Conservation (phyloP, 371 early-diverging fungal genomes). For the Lichtheimia hyalospora region DNA sequence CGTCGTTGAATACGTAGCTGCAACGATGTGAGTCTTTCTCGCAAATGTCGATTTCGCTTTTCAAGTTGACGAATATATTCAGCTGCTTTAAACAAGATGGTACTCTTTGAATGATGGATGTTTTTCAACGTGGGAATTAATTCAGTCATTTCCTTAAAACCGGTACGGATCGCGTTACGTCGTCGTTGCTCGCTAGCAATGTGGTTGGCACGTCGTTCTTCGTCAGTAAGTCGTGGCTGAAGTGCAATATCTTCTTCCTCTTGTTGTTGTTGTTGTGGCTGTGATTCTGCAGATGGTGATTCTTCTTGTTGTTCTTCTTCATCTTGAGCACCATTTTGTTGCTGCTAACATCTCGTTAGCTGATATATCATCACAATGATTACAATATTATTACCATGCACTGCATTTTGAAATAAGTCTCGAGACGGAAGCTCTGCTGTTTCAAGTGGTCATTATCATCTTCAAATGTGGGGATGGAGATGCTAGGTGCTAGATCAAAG, state of each 20-base stretch:
- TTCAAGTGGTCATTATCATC: neutral
- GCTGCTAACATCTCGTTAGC: too few relatives aligned
- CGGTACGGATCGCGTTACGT: constrained; percentile 79
- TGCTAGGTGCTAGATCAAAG: neutral
- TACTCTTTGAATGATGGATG: constrained; percentile 55
- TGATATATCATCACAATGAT: neutral
- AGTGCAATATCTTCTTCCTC: neutral
- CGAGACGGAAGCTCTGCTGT: neutral
- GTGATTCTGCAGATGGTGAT: neutral
- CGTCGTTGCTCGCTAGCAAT: constrained; percentile 91
- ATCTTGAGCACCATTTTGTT: too few relatives aligned
- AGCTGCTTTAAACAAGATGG: constrained; percentile 57
- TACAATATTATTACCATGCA: neutral
- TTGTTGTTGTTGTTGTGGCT: neutral
- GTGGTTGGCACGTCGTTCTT: constrained; percentile 89
- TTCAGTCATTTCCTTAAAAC: constrained; percentile 80
- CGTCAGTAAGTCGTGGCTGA: constrained; percentile 61
- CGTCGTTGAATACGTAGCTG: constrained; percentile 28
- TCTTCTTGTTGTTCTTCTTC: neutral
- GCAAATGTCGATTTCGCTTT: constrained; percentile 47
- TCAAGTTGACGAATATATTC: constrained; percentile 51
- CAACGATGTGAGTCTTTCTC: constrained; percentile 45
- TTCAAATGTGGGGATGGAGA: neutral
- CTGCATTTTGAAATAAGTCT: neutral
- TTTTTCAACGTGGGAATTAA: constrained; percentile 78